Conservation (phyloP, 768 basidiomycete species). For the Epithele typhae region DNA sequence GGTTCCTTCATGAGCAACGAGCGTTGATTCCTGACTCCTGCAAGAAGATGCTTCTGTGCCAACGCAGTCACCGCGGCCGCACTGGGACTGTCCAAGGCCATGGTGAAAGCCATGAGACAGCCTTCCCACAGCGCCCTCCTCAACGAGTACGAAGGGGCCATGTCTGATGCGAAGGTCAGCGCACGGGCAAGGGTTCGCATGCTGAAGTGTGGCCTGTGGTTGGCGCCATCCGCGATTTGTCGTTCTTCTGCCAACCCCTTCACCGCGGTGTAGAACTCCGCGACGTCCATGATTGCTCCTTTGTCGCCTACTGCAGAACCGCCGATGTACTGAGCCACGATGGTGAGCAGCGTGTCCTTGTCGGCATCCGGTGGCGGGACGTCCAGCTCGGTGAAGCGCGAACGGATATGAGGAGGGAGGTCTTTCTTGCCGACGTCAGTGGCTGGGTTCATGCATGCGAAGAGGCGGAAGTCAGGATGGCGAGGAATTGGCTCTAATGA, state of each 20-base stretch:
- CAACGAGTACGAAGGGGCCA: slow-evolving; percentile 69
- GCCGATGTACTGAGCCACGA: slow-evolving; percentile 88
- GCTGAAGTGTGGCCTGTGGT: slow-evolving; percentile 91
- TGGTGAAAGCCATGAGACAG: slow-evolving; percentile 96
- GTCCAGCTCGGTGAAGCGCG: slow-evolving; percentile 92
- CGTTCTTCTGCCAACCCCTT: slow-evolving; percentile 71
- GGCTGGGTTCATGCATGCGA: slow-evolving; percentile 99
- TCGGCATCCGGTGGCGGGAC: slow-evolving; percentile 94
- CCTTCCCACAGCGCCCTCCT: slow-evolving; percentile 93
- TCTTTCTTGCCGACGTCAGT: slow-evolving; percentile 99
- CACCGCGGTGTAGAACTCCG: slow-evolving; percentile 83
- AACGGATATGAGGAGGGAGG: slow-evolving; percentile 84
- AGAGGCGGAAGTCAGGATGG: slow-evolving; percentile 93
- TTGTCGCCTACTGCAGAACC: slow-evolving; percentile 80
- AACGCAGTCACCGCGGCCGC: slow-evolving; percentile 59
- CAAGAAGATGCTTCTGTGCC: slow-evolving; percentile 74
- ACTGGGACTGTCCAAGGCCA: slow-evolving; percentile 80
- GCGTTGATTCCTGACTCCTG: slow-evolving; percentile 72
- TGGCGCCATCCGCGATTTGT: slow-evolving; percentile 88
- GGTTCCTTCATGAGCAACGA: slow-evolving; percentile 76
- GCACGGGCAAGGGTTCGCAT: slow-evolving; percentile 94
- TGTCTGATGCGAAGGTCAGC: slow-evolving; percentile 84
- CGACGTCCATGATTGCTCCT: slow-evolving; percentile 82
- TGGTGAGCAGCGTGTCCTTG: slow-evolving; percentile 80
- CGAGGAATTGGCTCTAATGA: slow-evolving; percentile 85